Evolutionary conservation across 148 eudicot genomes (phyloP), one percentile per base, ranked within the genome.

Genomic region (Chenopodium berlandieri): DNA sequence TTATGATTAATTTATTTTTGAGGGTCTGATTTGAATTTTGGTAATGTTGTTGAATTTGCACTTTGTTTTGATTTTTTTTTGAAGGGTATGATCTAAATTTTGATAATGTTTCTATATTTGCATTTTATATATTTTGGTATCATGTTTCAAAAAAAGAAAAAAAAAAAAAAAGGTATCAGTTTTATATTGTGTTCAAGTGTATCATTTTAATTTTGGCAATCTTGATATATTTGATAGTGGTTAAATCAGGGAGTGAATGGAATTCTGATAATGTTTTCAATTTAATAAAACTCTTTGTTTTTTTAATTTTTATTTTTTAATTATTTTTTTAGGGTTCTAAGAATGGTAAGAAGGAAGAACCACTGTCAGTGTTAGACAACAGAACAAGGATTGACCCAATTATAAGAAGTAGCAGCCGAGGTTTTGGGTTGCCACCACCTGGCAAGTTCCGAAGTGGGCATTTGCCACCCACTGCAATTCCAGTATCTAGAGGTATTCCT

Each of bases 361-460:
- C 91, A 44, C 72, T 80, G 23, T 83, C 93, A 64, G 47, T 84
- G 25, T 83, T 90, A 31, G 88, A 85, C 50, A 73, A 85, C 60
- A 79, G 91, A 71, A 77, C 85, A 65, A 82, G 89, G 82, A 67
- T 89, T 19, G 89, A 90, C 83, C 91, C 91, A 52, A 65, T 89
- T 62, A n/a, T 87, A 1, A 84, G 62, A 5, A 70, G 87, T 70
- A 82, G 75, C 9, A 84, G 84, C 67, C 72, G 87, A 68, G 89
- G 91, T 34, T 85, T 94, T 77, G 93, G 94, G 54, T 72, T 91
- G 80, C 98, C 98, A 22, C 91, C 91, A 1, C 88, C 96, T 0
- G 85, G 91, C 4, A 92, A 87, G 75, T 94, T 92, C 64, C 85
- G 90, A 34, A 88, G 94, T 75, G 93, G 94, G 80, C 88, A 90